phyloP scores from a whole-genome alignment of 352 stramenopile species.

The Achlya hypogyna region DNA sequence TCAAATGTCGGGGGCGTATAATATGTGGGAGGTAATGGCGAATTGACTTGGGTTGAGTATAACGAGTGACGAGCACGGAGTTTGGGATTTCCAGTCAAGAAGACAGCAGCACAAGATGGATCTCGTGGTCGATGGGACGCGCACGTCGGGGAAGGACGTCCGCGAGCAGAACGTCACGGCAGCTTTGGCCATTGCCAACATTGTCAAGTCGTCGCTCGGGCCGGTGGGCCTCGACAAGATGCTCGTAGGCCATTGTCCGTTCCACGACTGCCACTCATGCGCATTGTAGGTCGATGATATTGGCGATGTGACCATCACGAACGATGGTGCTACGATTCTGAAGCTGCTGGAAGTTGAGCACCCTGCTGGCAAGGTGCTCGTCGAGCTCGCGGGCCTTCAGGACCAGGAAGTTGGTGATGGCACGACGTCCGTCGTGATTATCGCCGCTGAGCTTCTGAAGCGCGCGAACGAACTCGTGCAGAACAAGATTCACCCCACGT shows the following conservation, averaged over 20 bases:
- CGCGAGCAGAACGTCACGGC: slow-evolving; percentile 95
- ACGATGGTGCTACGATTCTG: slow-evolving; percentile 99
- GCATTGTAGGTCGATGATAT: slow-evolving; percentile 81
- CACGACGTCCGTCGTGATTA: slow-evolving; percentile 98
- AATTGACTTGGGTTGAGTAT: slow-evolving; percentile 6
- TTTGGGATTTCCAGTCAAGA: not conserved
- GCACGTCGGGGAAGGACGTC: slow-evolving; percentile 89
- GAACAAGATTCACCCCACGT: slow-evolving; percentile 98
- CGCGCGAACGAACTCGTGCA: slow-evolving; percentile 95
- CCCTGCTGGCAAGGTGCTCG: slow-evolving; percentile 96
- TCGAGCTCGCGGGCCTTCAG: slow-evolving; percentile 97
- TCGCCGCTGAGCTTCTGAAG: slow-evolving; percentile 96
- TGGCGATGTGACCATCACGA: slow-evolving; percentile 99
- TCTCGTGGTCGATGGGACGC: slow-evolving; percentile 85
- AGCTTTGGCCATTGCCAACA: slow-evolving; percentile 98
- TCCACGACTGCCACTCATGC: not conserved
- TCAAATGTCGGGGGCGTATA: not conserved
- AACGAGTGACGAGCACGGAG: not conserved
- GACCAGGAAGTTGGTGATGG: slow-evolving; percentile 99
- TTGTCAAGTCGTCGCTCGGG: slow-evolving; percentile 98
- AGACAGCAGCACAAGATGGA: slow-evolving; percentile 26
- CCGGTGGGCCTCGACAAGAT: slow-evolving; percentile 99
- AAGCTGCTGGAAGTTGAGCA: slow-evolving; percentile 99
- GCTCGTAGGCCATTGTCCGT: slow-evolving; percentile 72
- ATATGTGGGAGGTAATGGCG: not conserved